Evolutionary conservation across 1,139 yeast species (phyloP).

Genomic region (Scheffersomyces titani): DNA sequence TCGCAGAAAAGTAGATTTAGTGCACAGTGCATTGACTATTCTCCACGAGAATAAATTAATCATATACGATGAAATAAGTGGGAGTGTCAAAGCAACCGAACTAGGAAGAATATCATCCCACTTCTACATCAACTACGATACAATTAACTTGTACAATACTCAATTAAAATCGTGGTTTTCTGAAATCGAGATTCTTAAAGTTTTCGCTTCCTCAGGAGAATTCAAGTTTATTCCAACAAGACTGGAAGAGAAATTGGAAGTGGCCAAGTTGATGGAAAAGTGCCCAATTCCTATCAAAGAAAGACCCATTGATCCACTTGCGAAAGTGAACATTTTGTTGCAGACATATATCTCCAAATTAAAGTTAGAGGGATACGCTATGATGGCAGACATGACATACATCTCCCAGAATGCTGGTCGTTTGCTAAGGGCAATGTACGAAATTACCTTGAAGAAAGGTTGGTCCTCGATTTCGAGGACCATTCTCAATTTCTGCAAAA

Average conservation of each 20-base stretch:
- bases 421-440: conserved; percentile 80
- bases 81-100: conserved; percentile 59
- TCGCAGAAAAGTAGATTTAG: conserved; percentile 63
- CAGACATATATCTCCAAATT: conserved; percentile 84
- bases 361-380: conserved; percentile 81
- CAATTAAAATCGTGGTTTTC: conserved; percentile 65
- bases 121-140: conserved; percentile 75
- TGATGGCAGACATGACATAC: conserved; percentile 91
- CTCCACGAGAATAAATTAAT: conserved; percentile 59
- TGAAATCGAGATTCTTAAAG: conserved; percentile 72
- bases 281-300: conserved; percentile 90
- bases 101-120: conserved; percentile 85
- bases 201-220: conserved; percentile 83
- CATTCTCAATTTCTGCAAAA: conserved; percentile 68
- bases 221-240: conserved; percentile 82
- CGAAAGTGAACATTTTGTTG: conserved; percentile 77
- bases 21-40: conserved; percentile 71
- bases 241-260: conserved; percentile 82
- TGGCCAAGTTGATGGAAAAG: conserved; percentile 64
- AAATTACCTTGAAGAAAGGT: conserved; percentile 66
- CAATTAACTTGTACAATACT: conserved; percentile 64
- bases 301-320: conserved; percentile 64
- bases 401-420: conserved; percentile 94
- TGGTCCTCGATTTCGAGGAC: conserved; percentile 70
- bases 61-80: conserved; percentile 55